Conservation (phyloP, 108 stramenopile species). For the Skeletonema costatum region DNA sequence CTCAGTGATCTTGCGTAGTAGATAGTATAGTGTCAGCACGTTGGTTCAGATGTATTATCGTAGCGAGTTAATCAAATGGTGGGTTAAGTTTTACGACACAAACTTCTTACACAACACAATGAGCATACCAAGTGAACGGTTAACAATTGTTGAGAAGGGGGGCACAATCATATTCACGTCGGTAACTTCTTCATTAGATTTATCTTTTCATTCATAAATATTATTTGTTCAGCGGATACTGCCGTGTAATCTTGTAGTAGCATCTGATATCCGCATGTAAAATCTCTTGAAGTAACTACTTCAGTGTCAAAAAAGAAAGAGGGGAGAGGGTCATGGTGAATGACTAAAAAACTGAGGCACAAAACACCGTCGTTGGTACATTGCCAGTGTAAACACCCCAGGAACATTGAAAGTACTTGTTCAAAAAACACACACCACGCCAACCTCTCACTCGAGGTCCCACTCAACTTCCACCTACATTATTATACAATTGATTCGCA, state of each 20-base stretch:
- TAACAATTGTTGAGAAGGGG: background rate
- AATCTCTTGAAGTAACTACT: background rate
- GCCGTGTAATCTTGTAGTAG: background rate
- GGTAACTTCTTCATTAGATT: background rate
- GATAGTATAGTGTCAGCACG: too few relatives aligned
- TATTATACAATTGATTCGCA: slow-evolving; percentile 13
- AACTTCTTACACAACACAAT: too few relatives aligned
- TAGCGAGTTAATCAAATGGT: too few relatives aligned
- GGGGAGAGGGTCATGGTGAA: slow-evolving; percentile 54
- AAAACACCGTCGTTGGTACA: slow-evolving; percentile 43
- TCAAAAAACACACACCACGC: slow-evolving; percentile 51
- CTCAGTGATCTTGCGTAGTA: too few relatives aligned
- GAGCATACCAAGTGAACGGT: background rate
- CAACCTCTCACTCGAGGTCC: slow-evolving; percentile 47
- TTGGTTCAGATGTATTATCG: too few relatives aligned
- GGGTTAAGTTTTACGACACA: too few relatives aligned
- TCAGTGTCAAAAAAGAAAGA: slow-evolving; percentile 23
- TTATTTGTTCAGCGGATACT: background rate
- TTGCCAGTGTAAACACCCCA: slow-evolving; percentile 35
- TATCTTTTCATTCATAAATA: background rate
- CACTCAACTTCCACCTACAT: slow-evolving; percentile 6
- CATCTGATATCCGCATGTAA: background rate
- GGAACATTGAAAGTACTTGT: slow-evolving; percentile 33
- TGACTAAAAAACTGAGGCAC: slow-evolving; percentile 36
- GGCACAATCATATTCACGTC: background rate